Evolutionary conservation across 2,329 filamentous ascomycete species (phyloP), one percentile per base, ranked within the genome.

Genomic region (Dactylellina leptospora): DNA sequence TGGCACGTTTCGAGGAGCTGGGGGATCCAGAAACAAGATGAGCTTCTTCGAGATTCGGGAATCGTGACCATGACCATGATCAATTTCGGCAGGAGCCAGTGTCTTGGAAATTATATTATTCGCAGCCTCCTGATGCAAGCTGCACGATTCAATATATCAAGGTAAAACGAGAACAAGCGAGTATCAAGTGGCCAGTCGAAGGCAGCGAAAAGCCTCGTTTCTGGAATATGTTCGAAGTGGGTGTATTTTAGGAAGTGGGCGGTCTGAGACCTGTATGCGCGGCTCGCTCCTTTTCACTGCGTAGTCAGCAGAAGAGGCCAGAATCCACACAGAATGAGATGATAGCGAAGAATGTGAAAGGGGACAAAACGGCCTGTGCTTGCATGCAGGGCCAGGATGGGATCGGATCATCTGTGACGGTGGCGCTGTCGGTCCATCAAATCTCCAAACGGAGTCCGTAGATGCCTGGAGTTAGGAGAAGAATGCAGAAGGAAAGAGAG

Each of bases 41-140:
- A 56, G 30, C 58, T 30, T 66, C 42, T 59, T 59, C 20, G 38
- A 16, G 51, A 50, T 23, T 58, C 18, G 38, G 51, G 53, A 62
- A 51, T 55, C 48, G 66, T 54, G 23, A 47, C 40, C 20, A 54
- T 28, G 36, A 18, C 40, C 36, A 40, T 54, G 22, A 28, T 72
- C 53, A 22, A 36, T 72, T 72, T 72, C 53, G 68, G 68, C 59
- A 72, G 68, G 68, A 72, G 68, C n/a, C 13, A 42, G 36, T 50
- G 55, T 28, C 58, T 33, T 60, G 45, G 47, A 71, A 71, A 71
- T 61, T 53, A 61, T n/a, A n/a, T n/a, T n/a, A n/a, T n/a, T n/a
- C n/a, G 23, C 55, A 60, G 62, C 62, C 36, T 60, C 54, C n/a
- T 36, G 42, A 48, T 30, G 30, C 53, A 28, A 25, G 18, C 45